Base-by-base conservation (phyloP, 2,329 filamentous ascomycete species). In the Phialophora verrucosa region DNA sequence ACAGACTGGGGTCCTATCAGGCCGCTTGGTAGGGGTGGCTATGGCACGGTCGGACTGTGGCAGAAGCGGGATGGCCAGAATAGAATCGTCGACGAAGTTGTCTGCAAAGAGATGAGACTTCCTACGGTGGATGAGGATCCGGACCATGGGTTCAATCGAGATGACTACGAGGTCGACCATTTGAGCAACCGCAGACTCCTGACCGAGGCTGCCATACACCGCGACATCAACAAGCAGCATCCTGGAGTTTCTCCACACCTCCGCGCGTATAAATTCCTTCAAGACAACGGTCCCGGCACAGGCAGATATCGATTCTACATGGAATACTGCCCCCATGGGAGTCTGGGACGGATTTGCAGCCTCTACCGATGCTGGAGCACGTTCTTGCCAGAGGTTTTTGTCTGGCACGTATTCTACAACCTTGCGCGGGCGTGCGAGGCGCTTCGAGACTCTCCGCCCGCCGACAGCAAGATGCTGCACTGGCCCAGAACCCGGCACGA, bases 391-490 rank as follows among this genome's bases (percentile, higher is more conserved):
- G 70, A 72, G 59, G 42, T 65, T 6, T 72, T 71, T 35, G 38
- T 72, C 20, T 72, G 70, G 70, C 60, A 71, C 14, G 62, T 72
- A n/a, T 70, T 72, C 56, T 14, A 66, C 32, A 47, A 31, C 7
- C 63, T 71, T n/a, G 70, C 68, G 4, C 55, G 44, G 4, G 66
- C 64, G 6, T 64, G 62, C 27, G 57, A 65, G 23, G 64, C 65
- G n/a, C 58, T 72, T 4, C 61, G 62, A 32, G 58, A 61, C 11
- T 0, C 4, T 27, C 62, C 68, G 2, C 56, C 59, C 3, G 6
- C 6, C 3, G 53, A 64, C 57, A 67, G 56, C 47, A 54, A 60
- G 29, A 55, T 32, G 4, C 29, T 70, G 23, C 23, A 44, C 4
- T 47, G 29, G 20, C 38, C 25, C 8, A 29, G 27, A 32, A 23